Percentiles rank a stretch among this genome's conserved stretches.
phyloP scores from a whole-genome alignment of 1,284 basidiomycete genomes.

The Rhodotorula sp. region DNA sequence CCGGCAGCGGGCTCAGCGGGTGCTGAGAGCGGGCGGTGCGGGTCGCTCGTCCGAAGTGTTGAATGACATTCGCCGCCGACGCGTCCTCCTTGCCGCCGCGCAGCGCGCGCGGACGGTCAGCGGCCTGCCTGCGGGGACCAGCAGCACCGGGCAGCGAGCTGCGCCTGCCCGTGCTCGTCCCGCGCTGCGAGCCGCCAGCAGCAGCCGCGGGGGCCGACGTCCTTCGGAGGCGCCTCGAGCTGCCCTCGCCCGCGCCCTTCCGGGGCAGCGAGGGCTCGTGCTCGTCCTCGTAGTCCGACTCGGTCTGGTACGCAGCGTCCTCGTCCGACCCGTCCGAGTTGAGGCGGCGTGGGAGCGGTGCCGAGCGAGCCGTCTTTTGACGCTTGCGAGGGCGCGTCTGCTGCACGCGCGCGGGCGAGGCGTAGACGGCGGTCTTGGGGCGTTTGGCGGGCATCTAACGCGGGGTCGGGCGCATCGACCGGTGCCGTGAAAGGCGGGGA shows the following conservation, averaged over 20 bases:
- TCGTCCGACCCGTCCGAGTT: slow-evolving; percentile 10
- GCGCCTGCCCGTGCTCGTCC: background rate
- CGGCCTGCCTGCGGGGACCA: no score
- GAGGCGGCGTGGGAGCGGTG: slow-evolving; percentile 4
- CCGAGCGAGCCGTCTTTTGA: slow-evolving; percentile 4
- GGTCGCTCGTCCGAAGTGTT: slow-evolving; percentile 3
- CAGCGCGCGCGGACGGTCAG: background rate
- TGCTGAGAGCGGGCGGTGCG: background rate
- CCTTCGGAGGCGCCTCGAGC: background rate
- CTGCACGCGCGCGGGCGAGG: slow-evolving; percentile 5
- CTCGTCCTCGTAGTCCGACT: slow-evolving; percentile 21
- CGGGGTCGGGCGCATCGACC: slow-evolving; percentile 5
- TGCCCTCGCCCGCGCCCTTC: background rate
- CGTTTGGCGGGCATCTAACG: slow-evolving; percentile 23
- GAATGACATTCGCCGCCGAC: slow-evolving; percentile 9
- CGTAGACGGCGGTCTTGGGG: background rate
- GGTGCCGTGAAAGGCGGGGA: background rate
- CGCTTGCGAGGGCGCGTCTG: slow-evolving; percentile 10
- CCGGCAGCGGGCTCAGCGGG: slow-evolving; percentile 20
- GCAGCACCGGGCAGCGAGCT: background rate
- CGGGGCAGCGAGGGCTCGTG: background rate
- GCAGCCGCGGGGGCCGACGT: slow-evolving; percentile 1
- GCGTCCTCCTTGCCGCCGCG: slow-evolving; percentile 1
- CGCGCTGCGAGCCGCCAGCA: background rate
- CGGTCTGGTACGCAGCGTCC: background rate